Percentiles rank a stretch among this genome's conserved stretches.
Conservation (phyloP, 2,329 filamentous ascomycete genomes). For the Colletotrichum liaoningense region DNA sequence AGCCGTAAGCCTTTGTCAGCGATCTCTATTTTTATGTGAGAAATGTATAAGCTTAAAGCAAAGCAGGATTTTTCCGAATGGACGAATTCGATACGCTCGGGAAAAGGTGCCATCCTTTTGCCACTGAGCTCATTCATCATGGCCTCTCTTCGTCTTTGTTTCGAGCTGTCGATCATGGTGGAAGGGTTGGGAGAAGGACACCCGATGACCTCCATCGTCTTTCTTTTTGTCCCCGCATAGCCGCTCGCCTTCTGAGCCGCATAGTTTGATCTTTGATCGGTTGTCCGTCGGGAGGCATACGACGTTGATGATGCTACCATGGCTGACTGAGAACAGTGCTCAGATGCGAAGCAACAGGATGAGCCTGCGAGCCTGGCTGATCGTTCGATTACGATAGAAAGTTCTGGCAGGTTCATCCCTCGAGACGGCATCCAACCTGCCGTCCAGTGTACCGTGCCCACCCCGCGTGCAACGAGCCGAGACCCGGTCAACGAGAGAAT, state of each 20-base stretch:
- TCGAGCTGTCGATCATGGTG: background rate
- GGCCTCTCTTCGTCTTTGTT: background rate
- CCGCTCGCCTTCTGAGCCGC: background rate
- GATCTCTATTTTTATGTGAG: background rate
- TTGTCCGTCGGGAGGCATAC: background rate
- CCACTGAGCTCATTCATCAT: background rate
- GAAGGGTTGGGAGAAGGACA: background rate
- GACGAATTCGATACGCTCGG: background rate
- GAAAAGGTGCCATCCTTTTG: background rate
- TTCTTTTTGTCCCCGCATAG: background rate
- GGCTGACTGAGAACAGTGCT: background rate
- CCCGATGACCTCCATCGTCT: background rate
- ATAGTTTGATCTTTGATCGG: background rate
- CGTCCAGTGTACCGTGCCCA: background rate
- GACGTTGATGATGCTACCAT: background rate
- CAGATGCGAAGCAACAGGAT: background rate
- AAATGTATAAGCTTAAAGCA: background rate
- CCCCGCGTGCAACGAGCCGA: slow-evolving; percentile 8
- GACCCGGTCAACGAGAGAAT: slow-evolving; percentile 4
- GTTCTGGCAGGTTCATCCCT: slow-evolving; percentile 16
- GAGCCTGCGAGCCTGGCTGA: background rate
- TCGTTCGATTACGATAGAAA: background rate
- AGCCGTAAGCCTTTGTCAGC: background rate
- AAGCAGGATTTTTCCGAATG: background rate
- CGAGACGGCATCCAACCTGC: background rate